A percentile compares a stretch with the other conserved stretches of the same genome.
Evolutionary conservation across 257 asterid species (phyloP).

Genomic region (Coffea canephora): DNA sequence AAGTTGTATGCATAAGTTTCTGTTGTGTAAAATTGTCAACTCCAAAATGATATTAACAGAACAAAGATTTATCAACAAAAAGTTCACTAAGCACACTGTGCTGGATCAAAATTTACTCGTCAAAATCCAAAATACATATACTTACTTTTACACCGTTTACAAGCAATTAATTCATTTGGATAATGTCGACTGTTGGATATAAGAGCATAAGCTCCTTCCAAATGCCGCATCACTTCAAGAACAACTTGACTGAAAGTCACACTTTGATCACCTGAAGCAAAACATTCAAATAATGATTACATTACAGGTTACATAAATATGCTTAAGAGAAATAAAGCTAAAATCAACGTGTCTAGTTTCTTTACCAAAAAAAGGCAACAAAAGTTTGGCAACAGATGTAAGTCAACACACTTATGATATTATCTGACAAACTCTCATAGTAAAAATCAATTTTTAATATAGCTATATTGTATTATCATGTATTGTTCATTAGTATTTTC

Average conservation of each 20-base stretch:
- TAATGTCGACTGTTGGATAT: conserved; percentile 85
- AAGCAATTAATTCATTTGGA: conserved; percentile 95
- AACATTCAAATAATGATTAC: background rate
- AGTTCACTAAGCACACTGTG: background rate
- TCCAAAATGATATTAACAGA: background rate
- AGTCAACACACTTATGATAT: background rate
- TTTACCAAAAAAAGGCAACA: background rate
- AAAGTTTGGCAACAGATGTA: background rate
- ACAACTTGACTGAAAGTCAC: conserved; percentile 95
- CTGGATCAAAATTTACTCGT: background rate
- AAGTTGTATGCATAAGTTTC: background rate
- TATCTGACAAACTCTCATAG: too few relatives aligned
- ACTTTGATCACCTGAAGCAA: conserved; percentile 62
- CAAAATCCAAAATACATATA: conserved; percentile 16
- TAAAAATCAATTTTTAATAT: background rate
- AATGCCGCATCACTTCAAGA: conserved; percentile 94
- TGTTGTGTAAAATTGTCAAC: background rate
- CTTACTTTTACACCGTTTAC: conserved; percentile 98
- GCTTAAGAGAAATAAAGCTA: background rate
- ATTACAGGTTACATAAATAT: too few relatives aligned
- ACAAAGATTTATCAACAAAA: too few relatives aligned
- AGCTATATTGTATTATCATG: too few relatives aligned
- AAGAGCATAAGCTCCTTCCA: conserved; percentile 99
- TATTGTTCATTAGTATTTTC: too few relatives aligned
- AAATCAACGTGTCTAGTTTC: background rate